phyloP scores from a whole-genome alignment of 2,329 filamentous ascomycete species.

The Chaetoscypha palmicola region DNA sequence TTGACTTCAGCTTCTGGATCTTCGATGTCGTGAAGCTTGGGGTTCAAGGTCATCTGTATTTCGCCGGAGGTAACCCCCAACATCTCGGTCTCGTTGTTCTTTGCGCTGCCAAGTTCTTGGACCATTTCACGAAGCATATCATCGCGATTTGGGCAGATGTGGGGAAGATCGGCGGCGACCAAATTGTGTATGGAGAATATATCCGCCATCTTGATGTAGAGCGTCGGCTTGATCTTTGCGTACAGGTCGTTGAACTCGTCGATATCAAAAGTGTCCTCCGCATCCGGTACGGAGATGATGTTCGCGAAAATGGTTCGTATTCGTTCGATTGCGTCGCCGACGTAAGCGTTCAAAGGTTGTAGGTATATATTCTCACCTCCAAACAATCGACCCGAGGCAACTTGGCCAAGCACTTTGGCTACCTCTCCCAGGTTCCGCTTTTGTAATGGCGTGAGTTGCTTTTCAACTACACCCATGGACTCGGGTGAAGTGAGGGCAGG shows the following conservation, averaged over 20 bases:
- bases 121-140: slow-evolving; percentile 88
- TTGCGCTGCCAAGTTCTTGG: slow-evolving; percentile 88
- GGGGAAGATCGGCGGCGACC: slow-evolving; percentile 68
- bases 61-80: slow-evolving; percentile 72
- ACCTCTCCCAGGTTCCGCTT: slow-evolving; percentile 90
- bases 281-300: slow-evolving; percentile 76
- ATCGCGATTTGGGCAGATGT: slow-evolving; percentile 72
- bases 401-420: slow-evolving; percentile 82
- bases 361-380: slow-evolving; percentile 93
- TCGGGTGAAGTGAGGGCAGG: slow-evolving; percentile 86
- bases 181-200: slow-evolving; percentile 94
- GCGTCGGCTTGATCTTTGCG: slow-evolving; percentile 87
- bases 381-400: slow-evolving; percentile 82
- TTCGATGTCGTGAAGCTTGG: slow-evolving; percentile 81
- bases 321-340: slow-evolving; percentile 76
- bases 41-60: slow-evolving; percentile 83
- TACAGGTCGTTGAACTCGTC: slow-evolving; percentile 99
- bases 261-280: slow-evolving; percentile 91
- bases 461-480: slow-evolving; percentile 87
- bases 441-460: slow-evolving; percentile 79
- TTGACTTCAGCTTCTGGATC: slow-evolving; percentile 92
- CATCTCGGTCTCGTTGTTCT: slow-evolving; percentile 93
- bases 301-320: slow-evolving; percentile 68
- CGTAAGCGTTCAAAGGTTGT: slow-evolving; percentile 87
- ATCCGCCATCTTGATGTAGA: slow-evolving; percentile 99